Evolutionary conservation across 75 land plant genomes (phyloP).

Genomic region (Azolla pinnata): DNA sequence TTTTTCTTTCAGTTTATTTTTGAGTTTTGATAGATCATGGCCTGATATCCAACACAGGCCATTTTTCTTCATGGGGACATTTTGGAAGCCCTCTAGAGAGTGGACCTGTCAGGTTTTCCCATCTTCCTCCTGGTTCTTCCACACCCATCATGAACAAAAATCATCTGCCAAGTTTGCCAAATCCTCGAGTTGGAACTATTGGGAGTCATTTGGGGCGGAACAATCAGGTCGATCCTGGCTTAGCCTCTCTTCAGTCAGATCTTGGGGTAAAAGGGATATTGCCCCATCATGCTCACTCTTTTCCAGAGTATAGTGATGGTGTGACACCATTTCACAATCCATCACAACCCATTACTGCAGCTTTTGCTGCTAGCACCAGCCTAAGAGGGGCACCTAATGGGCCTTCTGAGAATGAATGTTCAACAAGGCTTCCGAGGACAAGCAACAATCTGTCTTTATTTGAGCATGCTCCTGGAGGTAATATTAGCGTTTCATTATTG

Average conservation of each 20-base stretch:
- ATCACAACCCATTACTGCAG: conserved; percentile 14
- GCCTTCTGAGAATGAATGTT: conserved; percentile 30
- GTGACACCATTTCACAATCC: conserved; percentile 21
- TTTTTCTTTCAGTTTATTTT: background rate
- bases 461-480: conserved; percentile 26
- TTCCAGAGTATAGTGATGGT: conserved; percentile 61
- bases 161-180: conserved; percentile 23
- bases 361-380: too few relatives aligned
- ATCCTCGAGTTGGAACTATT: conserved; percentile 35
- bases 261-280: conserved; percentile 35
- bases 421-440: conserved; percentile 12
- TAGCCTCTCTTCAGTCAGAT: conserved; percentile 32
- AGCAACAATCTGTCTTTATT: conserved; percentile 11
- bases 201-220: conserved; percentile 37
- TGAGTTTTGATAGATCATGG: conserved; percentile 9
- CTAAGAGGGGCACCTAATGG: conserved; percentile 17
- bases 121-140: conserved; percentile 8
- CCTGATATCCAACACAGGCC: conserved; percentile 14
- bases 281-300: conserved; percentile 66
- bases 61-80: conserved; percentile 20
- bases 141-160: conserved; percentile 19
- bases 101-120: conserved; percentile 21
- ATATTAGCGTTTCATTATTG: background rate
- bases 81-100: conserved; percentile 20
- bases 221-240: conserved; percentile 27